Evolutionary conservation across 441 rosid species (phyloP).

Genomic region (Codiaeum variegatum): DNA sequence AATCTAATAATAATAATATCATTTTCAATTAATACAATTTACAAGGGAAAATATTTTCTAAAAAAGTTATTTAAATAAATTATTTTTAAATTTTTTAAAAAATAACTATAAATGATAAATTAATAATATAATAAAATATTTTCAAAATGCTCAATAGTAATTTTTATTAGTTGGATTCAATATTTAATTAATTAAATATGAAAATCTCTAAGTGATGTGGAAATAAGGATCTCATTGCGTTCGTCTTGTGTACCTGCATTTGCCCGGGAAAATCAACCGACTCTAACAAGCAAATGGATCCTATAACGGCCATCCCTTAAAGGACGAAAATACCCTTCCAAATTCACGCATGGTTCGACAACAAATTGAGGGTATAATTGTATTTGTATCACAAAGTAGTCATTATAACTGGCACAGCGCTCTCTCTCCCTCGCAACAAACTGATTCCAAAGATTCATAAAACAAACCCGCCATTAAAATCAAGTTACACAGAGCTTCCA

Average conservation of each 20-base stretch:
- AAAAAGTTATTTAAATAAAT: too few species aligned
- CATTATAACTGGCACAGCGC: not conserved
- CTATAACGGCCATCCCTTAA: not conserved
- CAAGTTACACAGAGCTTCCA: constrained; percentile 27
- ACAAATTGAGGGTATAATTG: constrained; percentile 6
- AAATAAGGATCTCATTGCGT: too few species aligned
- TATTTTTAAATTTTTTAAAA: too few species aligned
- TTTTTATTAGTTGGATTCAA: too few species aligned
- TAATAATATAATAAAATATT: too few species aligned
- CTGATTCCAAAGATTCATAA: not conserved
- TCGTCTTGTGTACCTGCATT: not conserved
- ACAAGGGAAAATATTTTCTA: too few species aligned
- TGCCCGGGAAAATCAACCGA: constrained; percentile 28
- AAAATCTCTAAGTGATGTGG: too few species aligned
- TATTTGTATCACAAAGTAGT: constrained; percentile 14
- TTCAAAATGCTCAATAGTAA: too few species aligned
- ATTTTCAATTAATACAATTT: too few species aligned
- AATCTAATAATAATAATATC: too few species aligned
- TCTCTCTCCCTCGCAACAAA: not conserved
- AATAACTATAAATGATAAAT: too few species aligned
- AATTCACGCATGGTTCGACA: not conserved
- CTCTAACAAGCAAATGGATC: not conserved
- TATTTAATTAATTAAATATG: too few species aligned
- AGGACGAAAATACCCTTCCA: constrained; percentile 19
- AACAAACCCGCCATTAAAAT: not conserved